Conservation (phyloP, 139 green algal genomes). For the Tetraselmis striata region DNA sequence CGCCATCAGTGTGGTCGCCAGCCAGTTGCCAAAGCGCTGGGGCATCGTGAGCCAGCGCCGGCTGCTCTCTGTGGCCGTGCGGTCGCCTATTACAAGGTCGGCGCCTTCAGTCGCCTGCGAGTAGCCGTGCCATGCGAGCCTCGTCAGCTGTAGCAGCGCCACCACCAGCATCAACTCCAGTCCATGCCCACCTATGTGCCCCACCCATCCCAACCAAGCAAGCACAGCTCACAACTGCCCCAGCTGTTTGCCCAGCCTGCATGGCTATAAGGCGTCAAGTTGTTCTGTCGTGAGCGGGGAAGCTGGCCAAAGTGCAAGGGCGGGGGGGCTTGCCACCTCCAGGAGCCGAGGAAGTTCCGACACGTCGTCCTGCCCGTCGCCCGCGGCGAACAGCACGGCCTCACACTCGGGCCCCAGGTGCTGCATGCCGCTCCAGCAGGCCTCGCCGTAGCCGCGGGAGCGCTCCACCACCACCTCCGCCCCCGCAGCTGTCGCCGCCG, state of each 20-base stretch:
- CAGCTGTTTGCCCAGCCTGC: too few relatives aligned
- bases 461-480: not conserved
- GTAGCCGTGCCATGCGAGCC: too few relatives aligned
- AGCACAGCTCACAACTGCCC: too few relatives aligned
- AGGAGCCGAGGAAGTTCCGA: not conserved
- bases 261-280: too few relatives aligned
- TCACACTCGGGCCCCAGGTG: not conserved
- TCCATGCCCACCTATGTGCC: too few relatives aligned
- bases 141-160: too few relatives aligned
- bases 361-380: slow-evolving; percentile 4
- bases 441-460: not conserved
- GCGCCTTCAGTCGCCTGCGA: not conserved
- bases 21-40: not conserved
- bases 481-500: not conserved
- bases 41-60: not conserved
- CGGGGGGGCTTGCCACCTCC: not conserved
- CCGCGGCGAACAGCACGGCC: not conserved
- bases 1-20: not conserved
- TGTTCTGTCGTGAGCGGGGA: too few relatives aligned
- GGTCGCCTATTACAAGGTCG: not conserved
- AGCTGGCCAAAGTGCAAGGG: too few relatives aligned
- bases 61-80: not conserved
- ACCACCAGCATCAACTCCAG: too few relatives aligned
- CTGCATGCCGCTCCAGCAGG: not conserved
- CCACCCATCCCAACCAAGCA: too few relatives aligned